These are phyloP conservation scores for Globisporangium paddicum DNA, from an alignment of 352 stramenopile genomes.

Conservation along the genomic window DNA sequence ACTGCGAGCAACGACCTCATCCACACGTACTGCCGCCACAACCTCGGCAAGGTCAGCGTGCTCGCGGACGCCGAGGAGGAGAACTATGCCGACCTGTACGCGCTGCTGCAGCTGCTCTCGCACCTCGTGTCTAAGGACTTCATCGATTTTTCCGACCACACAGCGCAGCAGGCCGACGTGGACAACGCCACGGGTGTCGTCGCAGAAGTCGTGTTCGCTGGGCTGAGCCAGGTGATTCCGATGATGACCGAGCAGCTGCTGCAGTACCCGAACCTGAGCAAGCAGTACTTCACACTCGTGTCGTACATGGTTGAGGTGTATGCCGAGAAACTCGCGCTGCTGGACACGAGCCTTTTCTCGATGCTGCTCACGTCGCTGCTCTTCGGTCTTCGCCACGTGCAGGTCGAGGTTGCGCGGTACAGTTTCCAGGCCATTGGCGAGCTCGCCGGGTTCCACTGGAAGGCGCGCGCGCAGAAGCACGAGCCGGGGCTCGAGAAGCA, in stretches of 20 bases:
- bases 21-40: conserved; percentile 56
- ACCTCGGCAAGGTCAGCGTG: conserved; percentile 63
- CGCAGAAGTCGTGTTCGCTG: conserved; percentile 86
- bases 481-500: conserved; percentile 49
- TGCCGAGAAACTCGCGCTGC: conserved; percentile 62
- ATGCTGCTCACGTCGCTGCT: conserved; percentile 75
- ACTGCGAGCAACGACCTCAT: conserved; percentile 69
- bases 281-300: conserved; percentile 88
- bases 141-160: conserved; percentile 82
- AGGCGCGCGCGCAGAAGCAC: conserved; percentile 39
- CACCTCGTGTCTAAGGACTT: conserved; percentile 82
- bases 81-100: conserved; percentile 64
- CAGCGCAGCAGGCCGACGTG: conserved; percentile 44
- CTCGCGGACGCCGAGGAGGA: conserved; percentile 71
- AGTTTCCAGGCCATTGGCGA: conserved; percentile 82
- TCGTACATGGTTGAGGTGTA: conserved; percentile 87
- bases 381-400: conserved; percentile 69
- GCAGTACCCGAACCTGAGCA: conserved; percentile 79
- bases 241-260: conserved; percentile 88
- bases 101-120: conserved; percentile 74
- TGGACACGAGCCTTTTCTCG: conserved; percentile 61
- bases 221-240: conserved; percentile 81
- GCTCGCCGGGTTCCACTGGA: conserved; percentile 67
- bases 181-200: conserved; percentile 64
- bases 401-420: conserved; percentile 70